A percentile compares a stretch with the other conserved stretches of the same genome.
Conservation (phyloP, 768 basidiomycete species). For the Mycena metata region DNA sequence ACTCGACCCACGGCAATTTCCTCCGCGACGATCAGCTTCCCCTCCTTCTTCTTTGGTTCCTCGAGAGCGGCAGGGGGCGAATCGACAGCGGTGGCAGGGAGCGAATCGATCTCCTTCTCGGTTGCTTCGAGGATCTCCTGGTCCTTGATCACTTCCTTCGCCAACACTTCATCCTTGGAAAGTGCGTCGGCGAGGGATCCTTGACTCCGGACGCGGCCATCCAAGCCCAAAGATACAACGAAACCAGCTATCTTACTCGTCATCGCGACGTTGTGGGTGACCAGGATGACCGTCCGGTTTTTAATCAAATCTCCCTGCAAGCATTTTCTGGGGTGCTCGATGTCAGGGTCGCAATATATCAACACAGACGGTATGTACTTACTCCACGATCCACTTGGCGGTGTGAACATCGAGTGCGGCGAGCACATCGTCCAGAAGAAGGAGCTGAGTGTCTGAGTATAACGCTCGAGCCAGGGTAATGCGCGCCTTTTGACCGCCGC, state of each 20-base stretch:
- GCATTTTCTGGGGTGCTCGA: constrained; percentile 60
- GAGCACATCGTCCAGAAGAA: constrained; percentile 81
- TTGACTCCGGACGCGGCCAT: constrained; percentile 67
- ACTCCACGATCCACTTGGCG: constrained; percentile 82
- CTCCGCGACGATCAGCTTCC: constrained; percentile 73
- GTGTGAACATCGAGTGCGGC: constrained; percentile 82
- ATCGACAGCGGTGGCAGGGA: too few species aligned
- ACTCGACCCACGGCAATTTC: constrained; percentile 73
- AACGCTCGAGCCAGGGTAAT: constrained; percentile 63
- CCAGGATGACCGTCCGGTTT: constrained; percentile 86
- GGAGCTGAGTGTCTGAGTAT: constrained; percentile 66
- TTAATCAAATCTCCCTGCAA: constrained; percentile 84
- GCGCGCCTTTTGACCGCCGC: constrained; percentile 64
- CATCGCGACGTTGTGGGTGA: constrained; percentile 63
- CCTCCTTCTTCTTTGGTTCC: constrained; percentile 49
- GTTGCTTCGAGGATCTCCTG: constrained; percentile 46
- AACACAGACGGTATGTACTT: background rate
- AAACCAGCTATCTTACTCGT: constrained; percentile 66
- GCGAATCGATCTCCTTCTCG: constrained; percentile 44
- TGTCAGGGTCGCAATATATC: background rate
- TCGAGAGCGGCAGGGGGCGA: constrained; percentile 31
- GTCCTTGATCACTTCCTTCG: constrained; percentile 46
- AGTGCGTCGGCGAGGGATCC: constrained; percentile 66
- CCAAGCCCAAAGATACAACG: constrained; percentile 66
- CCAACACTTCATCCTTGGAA: constrained; percentile 53